Evolutionary conservation across 306 rosid genomes (phyloP), one percentile per base, ranked within the genome.

Genomic region (Elaeagnus macrophylla): DNA sequence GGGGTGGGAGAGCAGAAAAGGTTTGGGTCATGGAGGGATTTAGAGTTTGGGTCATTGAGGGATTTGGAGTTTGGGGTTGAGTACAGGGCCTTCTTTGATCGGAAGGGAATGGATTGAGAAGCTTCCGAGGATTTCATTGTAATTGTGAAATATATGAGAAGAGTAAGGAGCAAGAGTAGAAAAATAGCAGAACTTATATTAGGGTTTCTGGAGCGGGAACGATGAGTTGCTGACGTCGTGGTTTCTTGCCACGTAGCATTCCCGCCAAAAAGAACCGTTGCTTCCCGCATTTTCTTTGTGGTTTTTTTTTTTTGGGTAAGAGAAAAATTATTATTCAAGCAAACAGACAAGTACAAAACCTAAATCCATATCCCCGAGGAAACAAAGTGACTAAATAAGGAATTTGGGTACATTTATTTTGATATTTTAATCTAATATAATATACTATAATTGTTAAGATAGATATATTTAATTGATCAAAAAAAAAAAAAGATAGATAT

Each of bases 231-330:
- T 10, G 52, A 59, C 72, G 10, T 47, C 62, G 48, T 54, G 56
- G 9, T 1, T 37, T 9, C 19, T 10, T 63, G 78, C 57, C 53
- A 54, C 83, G 78, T 82, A 53, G 72, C 3, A 7, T 70, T 80
- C 93, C 84, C 88, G 86, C 88, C 78, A 76, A 74, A 74, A 16
- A n/a, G 64, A 48, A 4, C 64, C 88, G 85, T 88, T 88, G 35
- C 58, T 43, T 79, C 78, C 80, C 89, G 74, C 84, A 38, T 42
- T 43, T 43, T 54, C 1, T 19, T 1, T 0, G 25, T 37, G 12
- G 56, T 0, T 1, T 42, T 71, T 68, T 0, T 1, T 42, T 71
- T 68, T 57, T 70, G 64, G 47, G 7, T 35, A n/a, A n/a, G n/a
- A n/a, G n/a, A n/a, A n/a, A n/a, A n/a, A n/a, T n/a, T n/a, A n/a